Evolutionary conservation across 352 stramenopile species (phyloP), one percentile per base, ranked within the genome.

Genomic region (Sclerospora graminicola): DNA sequence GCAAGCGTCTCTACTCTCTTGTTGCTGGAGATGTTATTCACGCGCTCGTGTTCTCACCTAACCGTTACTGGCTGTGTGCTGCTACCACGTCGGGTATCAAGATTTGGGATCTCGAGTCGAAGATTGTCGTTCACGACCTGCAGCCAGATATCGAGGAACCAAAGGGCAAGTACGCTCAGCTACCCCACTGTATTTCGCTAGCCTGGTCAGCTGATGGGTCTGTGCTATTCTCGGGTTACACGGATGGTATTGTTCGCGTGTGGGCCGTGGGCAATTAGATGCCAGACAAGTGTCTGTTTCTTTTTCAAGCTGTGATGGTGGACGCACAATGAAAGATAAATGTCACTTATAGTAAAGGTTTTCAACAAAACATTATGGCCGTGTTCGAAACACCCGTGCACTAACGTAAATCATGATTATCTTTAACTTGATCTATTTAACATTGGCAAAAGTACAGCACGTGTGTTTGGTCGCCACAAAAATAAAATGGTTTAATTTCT

Each of bases 101-200:
- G 88, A 99, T 99, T 78, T 99, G 96, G 96, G 97, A 99, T 69
- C 82, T 99, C 26, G 97, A 99, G 76, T 97, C 79, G 45, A 99
- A 99, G 93, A 80, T 97, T 51, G 81, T 99, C 16, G 95, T 99
- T 31, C 95, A 98, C 69, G 96, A 98, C 57, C 71, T 99, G 51
- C 71, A 84, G 48, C 92, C 93, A 4, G 88, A 97, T 51, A 84
- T 97, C 45, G 81, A 93, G 55, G 62, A 78, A 51, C 71, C 85
- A 30, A 89, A 92, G 64, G 83, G 85, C 57, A 96, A 97, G 70
- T 95, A 97, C 62, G 93, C 90, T 23, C 84, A 89, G 66, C 74
- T 85, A 23, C 95, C 96, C 40, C 83, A 97, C 70, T 98, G 94
- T 72, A 97, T 96, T 35, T 99, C 86, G 76, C 84, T 99, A 55